A percentile compares a stretch with the other conserved stretches of the same genome.
Evolutionary conservation across 768 basidiomycete species (phyloP).

Genomic region (Podaxis carcinomalis): DNA sequence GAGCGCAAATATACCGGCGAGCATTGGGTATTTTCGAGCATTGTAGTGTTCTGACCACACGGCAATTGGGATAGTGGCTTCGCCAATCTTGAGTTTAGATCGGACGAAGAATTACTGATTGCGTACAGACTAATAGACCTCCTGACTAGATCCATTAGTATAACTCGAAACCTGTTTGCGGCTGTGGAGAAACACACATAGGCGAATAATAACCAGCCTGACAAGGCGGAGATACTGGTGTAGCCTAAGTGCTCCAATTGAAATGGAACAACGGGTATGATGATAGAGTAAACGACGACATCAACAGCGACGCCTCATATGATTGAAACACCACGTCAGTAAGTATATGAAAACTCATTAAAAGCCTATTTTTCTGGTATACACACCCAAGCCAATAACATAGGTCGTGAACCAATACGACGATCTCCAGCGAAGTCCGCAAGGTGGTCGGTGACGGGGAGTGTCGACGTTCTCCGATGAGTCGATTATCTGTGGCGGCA

Average conservation of each 20-base stretch:
- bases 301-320: constrained; percentile 42
- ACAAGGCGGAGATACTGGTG: constrained; percentile 39
- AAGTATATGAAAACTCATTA: background rate
- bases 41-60: constrained; percentile 49
- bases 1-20: constrained; percentile 46
- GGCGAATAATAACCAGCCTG: constrained; percentile 59
- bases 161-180: background rate
- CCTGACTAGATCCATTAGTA: constrained; percentile 35
- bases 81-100: background rate
- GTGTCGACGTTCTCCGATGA: background rate
- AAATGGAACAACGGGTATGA: constrained; percentile 63
- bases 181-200: constrained; percentile 30
- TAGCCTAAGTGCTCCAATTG: constrained; percentile 49
- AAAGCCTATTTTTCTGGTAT: background rate
- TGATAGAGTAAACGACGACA: constrained; percentile 55
- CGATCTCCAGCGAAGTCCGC: constrained; percentile 53
- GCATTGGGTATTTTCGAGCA: constrained; percentile 42
- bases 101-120: background rate
- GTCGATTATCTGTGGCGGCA: background rate
- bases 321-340: background rate
- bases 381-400: constrained; percentile 47
- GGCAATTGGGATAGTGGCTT: constrained; percentile 57
- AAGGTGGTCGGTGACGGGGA: constrained; percentile 20
- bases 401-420: constrained; percentile 53
- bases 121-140: constrained; percentile 52